Base-by-base conservation (phyloP, 495 filamentous ascomycete genomes). In the Penicillium ucsense region DNA sequence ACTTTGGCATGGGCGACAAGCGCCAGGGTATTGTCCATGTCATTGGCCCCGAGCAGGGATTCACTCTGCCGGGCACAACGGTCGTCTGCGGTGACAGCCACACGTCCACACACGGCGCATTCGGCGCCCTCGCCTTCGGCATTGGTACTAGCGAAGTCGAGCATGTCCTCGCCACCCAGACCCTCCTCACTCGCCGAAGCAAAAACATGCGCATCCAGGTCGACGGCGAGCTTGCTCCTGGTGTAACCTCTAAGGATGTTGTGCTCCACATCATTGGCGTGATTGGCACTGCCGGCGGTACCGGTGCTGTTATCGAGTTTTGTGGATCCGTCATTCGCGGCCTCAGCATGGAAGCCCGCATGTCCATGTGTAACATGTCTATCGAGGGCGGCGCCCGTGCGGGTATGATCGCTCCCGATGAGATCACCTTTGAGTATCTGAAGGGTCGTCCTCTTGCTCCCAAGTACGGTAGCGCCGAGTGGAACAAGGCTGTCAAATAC, bases 281-380 rank as follows among this genome's bases (percentile, higher is more conserved):
- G 47, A 92, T 98, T 56, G 92, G 92, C 52, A 97, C 92, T 38
- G 92, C 92, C 42, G 92, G 91, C 65, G 92, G 92, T 45, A 98
- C 81, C 38, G 90, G 90, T 55, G 81, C 86, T 43, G 92, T 98
- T 49, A 95, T 98, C 56, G 92, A 98, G 73, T 98, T 85, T 77
- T 94, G 88, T 56, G 92, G 92, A 43, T 94, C 88, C 43, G 88
- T 90, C 45, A 95, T 98, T 60, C 80, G 87, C 51, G 68, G 67
- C 36, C 74, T 98, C 55, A 94, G 88, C 69, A 95, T 98, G 80
- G 92, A 98, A 64, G 92, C 92, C 35, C 84, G 92, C 58, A 97
- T 98, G 91, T 95, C 88, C 47, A 92, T 98, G 62, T 97, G 92
- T 71, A 98, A 98, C 73, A 98, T 98, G 92, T 89, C 91, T n/a